Percentiles rank a stretch among this genome's conserved stretches.
These are phyloP conservation scores for Eucalyptus lansdowneana DNA, from an alignment of 345 rosid species.

Conservation along the genomic window DNA sequence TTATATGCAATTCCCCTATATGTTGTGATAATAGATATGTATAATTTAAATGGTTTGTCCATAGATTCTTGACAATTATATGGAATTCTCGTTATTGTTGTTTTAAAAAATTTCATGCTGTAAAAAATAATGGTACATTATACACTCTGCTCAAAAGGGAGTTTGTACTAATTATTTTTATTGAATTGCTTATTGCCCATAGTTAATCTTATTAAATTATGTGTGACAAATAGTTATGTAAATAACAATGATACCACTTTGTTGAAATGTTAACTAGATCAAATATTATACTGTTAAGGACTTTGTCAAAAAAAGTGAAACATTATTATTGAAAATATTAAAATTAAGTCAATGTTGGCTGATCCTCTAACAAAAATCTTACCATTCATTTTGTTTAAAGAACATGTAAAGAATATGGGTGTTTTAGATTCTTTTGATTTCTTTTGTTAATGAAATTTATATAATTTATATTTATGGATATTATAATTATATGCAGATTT, in stretches of 20 bases:
- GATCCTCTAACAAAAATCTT: rapidly evolving
- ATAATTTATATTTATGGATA: too few relatives aligned
- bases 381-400: rapidly evolving
- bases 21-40: rapidly evolving
- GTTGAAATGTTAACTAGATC: rapidly evolving
- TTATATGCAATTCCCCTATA: too few relatives aligned
- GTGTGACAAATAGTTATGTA: rapidly evolving
- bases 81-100: too few relatives aligned
- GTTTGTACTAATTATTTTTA: too few relatives aligned
- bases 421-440: too few relatives aligned
- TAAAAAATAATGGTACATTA: too few relatives aligned
- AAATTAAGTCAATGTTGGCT: rapidly evolving
- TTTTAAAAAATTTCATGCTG: rapidly evolving
- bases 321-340: too few relatives aligned
- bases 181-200: too few relatives aligned
- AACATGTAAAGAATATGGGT: too few relatives aligned
- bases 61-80: too few relatives aligned
- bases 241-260: rapidly evolving
- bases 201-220: rapidly evolving
- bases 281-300: too few relatives aligned
- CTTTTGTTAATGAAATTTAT: rapidly evolving
- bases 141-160: rapidly evolving
- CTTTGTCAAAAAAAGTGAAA: rapidly evolving
- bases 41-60: rapidly evolving
- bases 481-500: rapidly evolving